Evolutionary conservation across 2,329 filamentous ascomycete species (phyloP).

Genomic region (Phoma sp.): DNA sequence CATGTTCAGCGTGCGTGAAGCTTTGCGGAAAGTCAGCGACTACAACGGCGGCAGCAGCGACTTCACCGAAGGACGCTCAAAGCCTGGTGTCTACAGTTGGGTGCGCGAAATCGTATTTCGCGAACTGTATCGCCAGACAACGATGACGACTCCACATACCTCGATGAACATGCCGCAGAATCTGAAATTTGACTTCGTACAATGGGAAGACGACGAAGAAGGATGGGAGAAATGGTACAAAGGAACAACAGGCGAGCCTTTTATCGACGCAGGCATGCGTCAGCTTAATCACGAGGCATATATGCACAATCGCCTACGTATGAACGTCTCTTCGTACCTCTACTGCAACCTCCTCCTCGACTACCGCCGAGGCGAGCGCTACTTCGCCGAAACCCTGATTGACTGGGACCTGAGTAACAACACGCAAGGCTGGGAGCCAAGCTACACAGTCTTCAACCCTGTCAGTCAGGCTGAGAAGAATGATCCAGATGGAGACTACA

Average conservation of each 20-base stretch:
- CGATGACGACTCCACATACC: constrained; percentile 55
- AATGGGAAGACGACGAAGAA: constrained; percentile 59
- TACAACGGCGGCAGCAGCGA: constrained; percentile 52
- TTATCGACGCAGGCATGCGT: constrained; percentile 60
- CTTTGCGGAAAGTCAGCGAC: constrained; percentile 50
- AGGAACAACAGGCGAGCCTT: constrained; percentile 56
- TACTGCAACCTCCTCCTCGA: constrained; percentile 58
- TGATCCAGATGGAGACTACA: constrained; percentile 48
- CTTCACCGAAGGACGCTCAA: constrained; percentile 50
- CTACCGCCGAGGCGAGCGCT: constrained; percentile 58
- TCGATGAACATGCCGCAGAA: constrained; percentile 60
- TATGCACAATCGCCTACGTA: constrained; percentile 61
- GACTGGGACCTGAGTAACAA: constrained; percentile 59
- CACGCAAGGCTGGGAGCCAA: constrained; percentile 60
- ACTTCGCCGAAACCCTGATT: constrained; percentile 58
- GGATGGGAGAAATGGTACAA: constrained; percentile 58
- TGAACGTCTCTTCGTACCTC: constrained; percentile 58
- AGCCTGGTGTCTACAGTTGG: constrained; percentile 52
- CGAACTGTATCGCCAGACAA: constrained; percentile 59
- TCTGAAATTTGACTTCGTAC: constrained; percentile 58
- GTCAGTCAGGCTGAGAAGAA: constrained; percentile 49
- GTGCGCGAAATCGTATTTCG: constrained; percentile 60
- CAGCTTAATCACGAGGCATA: constrained; percentile 58
- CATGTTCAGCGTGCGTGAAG: constrained; percentile 55
- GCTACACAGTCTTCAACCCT: constrained; percentile 57